These are phyloP conservation scores for Gossypium ekmanianum DNA, from an alignment of 345 rosid genomes.

Conservation along the genomic window DNA sequence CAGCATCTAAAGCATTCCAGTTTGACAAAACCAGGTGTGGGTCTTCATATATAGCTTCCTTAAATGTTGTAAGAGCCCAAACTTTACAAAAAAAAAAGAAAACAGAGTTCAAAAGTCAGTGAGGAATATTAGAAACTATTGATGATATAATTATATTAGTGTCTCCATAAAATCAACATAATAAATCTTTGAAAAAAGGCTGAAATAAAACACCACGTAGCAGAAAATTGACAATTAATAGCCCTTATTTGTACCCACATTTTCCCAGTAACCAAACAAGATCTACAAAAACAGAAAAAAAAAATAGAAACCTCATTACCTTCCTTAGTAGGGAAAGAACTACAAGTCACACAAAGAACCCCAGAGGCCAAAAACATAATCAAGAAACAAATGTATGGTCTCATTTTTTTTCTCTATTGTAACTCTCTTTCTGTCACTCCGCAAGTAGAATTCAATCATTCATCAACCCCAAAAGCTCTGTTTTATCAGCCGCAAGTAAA, in stretches of 20 bases:
- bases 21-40: constrained; percentile 67
- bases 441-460: constrained; percentile 19
- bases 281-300: constrained; percentile 31
- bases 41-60: constrained; percentile 88
- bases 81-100: constrained; percentile 31
- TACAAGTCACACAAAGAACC: constrained; percentile 41
- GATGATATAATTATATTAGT: not conserved
- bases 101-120: constrained; percentile 21
- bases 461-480: constrained; percentile 23
- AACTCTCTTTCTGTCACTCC: constrained; percentile 21
- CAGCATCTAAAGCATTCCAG: constrained; percentile 76
- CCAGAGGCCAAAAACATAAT: constrained; percentile 41
- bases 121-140: not conserved
- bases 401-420: constrained; percentile 36
- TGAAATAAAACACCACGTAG: not conserved
- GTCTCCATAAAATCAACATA: constrained; percentile 12
- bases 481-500: constrained; percentile 22
- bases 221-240: not conserved
- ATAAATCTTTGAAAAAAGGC: not conserved
- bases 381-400: constrained; percentile 29
- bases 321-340: constrained; percentile 61
- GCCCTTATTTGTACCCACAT: constrained; percentile 15
- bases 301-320: constrained; percentile 40
- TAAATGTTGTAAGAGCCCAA: constrained; percentile 66
- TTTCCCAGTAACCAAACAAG: constrained; percentile 41